These are phyloP conservation scores for Linnemannia zychae DNA, from an alignment of 192 early-diverging fungal genomes.

Conservation along the genomic window DNA sequence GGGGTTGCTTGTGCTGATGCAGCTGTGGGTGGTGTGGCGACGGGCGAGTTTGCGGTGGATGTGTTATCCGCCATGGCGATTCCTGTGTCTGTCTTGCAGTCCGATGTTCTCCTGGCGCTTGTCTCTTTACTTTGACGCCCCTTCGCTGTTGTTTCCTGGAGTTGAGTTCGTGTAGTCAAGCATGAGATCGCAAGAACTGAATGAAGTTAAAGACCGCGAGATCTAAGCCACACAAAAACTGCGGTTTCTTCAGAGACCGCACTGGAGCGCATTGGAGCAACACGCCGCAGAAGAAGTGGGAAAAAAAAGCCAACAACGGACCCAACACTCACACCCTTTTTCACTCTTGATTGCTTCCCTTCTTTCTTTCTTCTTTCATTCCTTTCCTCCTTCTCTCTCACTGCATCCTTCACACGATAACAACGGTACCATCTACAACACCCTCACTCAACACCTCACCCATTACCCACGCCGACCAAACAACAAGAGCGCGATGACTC, in stretches of 20 bases:
- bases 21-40: background rate
- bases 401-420: background rate
- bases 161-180: background rate
- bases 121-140: background rate
- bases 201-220: no score
- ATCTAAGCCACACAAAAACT: conserved; percentile 20
- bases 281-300: background rate
- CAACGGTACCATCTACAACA: background rate
- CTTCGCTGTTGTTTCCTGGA: background rate
- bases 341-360: conserved; percentile 1
- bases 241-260: conserved; percentile 26
- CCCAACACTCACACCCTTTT: background rate
- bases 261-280: conserved; percentile 16
- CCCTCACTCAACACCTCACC: background rate
- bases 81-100: background rate
- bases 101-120: background rate
- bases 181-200: no score
- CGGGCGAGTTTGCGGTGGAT: background rate
- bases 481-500: background rate
- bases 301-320: background rate
- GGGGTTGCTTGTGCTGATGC: background rate
- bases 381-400: background rate
- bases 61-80: background rate
- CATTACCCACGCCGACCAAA: background rate
- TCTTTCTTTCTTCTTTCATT: background rate